phyloP scores from a whole-genome alignment of 176 grass and related monocot genomes.

The Cocos nucifera region DNA sequence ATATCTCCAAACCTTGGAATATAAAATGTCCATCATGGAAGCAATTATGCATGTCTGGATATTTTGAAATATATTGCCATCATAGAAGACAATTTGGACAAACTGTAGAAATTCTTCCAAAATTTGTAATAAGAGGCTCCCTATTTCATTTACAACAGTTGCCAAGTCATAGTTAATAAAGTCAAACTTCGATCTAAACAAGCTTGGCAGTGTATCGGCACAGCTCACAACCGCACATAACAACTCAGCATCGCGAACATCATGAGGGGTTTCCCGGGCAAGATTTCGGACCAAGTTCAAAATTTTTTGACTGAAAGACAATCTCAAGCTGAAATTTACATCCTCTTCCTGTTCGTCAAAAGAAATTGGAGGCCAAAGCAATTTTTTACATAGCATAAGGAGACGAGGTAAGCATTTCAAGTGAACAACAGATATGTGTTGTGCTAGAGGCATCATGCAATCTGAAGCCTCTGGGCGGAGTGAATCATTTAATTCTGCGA shows the following conservation, averaged over 20 bases:
- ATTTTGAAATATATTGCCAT: slow-evolving; percentile 45
- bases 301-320: slow-evolving; percentile 74
- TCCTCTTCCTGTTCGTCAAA: slow-evolving; percentile 58
- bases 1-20: slow-evolving; percentile 44
- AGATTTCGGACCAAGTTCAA: slow-evolving; percentile 59
- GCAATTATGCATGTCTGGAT: slow-evolving; percentile 66
- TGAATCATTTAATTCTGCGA: slow-evolving; percentile 28
- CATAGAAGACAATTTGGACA: slow-evolving; percentile 46
- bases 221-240: slow-evolving; percentile 52
- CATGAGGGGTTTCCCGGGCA: slow-evolving; percentile 44
- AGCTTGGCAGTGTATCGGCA: slow-evolving; percentile 46
- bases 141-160: slow-evolving; percentile 46
- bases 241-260: slow-evolving; percentile 42
- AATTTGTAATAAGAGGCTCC: slow-evolving; percentile 64
- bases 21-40: slow-evolving; percentile 70
- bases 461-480: slow-evolving; percentile 39
- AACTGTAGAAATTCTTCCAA: slow-evolving; percentile 79
- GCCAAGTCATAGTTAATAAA: slow-evolving; percentile 51
- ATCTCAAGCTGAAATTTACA: slow-evolving; percentile 57
- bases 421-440: slow-evolving; percentile 56
- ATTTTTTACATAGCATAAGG: slow-evolving; percentile 61
- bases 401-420: slow-evolving; percentile 51
- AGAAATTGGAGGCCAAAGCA: slow-evolving; percentile 41
- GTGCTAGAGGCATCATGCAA: slow-evolving; percentile 44
- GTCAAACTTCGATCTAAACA: slow-evolving; percentile 70